Conservation (phyloP, 1,284 basidiomycete species). For the Trametes pubescens region DNA sequence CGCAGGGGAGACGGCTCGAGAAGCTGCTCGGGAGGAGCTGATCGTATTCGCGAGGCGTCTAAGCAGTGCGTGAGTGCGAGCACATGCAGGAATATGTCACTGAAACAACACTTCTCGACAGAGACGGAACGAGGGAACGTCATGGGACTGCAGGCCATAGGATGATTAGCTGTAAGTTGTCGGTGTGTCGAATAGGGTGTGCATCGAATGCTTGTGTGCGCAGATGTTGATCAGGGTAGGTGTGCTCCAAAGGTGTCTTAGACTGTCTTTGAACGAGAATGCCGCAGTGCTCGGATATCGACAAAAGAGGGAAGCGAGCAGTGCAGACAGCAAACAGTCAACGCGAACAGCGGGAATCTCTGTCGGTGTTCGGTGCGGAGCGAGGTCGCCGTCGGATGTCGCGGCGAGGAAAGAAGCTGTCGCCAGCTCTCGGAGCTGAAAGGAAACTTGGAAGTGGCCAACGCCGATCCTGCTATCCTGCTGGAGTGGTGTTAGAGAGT, state of each 20-base stretch:
- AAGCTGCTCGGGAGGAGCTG: neutral
- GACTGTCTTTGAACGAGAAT: neutral
- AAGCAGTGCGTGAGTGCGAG: neutral
- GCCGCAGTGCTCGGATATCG: neutral
- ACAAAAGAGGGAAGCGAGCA: neutral
- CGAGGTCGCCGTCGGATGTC: neutral
- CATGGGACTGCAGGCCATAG: neutral
- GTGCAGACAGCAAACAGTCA: neutral
- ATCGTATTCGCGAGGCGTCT: neutral
- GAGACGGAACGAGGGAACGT: neutral
- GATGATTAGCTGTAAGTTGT: neutral
- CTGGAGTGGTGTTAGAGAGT: neutral
- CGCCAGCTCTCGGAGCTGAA: neutral
- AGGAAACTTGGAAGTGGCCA: neutral
- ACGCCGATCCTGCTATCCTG: neutral
- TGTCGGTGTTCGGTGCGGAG: neutral
- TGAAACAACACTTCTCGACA: neutral
- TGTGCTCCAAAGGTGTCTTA: conserved; percentile 1
- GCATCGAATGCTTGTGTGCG: neutral
- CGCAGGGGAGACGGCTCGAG: neutral
- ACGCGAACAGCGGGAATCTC: neutral
- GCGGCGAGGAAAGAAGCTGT: conserved; percentile 8
- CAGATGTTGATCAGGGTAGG: conserved; percentile 1
- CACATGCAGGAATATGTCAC: neutral
- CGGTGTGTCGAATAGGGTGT: neutral